Percentiles rank a stretch among this genome's conserved stretches.
Evolutionary conservation across 2,329 filamentous ascomycete genomes (phyloP).

Genomic region (Fusarium equiseti): DNA sequence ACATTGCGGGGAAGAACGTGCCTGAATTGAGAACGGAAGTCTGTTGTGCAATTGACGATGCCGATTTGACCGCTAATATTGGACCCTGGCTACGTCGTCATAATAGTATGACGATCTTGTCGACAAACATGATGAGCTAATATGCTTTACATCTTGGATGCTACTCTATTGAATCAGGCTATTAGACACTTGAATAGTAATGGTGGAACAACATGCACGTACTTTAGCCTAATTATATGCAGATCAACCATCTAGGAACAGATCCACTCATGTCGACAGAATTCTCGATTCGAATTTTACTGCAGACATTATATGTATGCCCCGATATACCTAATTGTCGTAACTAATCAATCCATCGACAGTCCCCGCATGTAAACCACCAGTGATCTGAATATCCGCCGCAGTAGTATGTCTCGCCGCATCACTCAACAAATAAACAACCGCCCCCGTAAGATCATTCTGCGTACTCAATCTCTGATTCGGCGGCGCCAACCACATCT

Average conservation of each 20-base stretch:
- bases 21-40: not conserved
- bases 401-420: constrained; percentile 58
- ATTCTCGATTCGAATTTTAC: not conserved
- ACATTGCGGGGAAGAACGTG: constrained; percentile 14
- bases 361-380: constrained; percentile 56
- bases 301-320: not conserved
- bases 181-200: not conserved
- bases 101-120: constrained; percentile 15
- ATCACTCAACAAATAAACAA: constrained; percentile 59
- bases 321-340: constrained; percentile 20
- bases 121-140: constrained; percentile 5
- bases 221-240: constrained; percentile 20
- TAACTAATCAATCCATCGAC: constrained; percentile 55
- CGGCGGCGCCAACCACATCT: constrained; percentile 55
- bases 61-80: constrained; percentile 22
- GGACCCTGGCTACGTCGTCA: constrained; percentile 1
- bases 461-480: constrained; percentile 55
- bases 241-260: not conserved
- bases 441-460: constrained; percentile 58
- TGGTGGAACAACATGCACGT: not conserved
- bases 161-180: constrained; percentile 7
- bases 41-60: not conserved
- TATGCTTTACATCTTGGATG: not conserved
- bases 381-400: constrained; percentile 59
- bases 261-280: not conserved